A percentile compares a stretch with the other conserved stretches of the same genome.
phyloP scores from a whole-genome alignment of 495 filamentous ascomycete genomes.

The Talaromyces borbonicus region DNA sequence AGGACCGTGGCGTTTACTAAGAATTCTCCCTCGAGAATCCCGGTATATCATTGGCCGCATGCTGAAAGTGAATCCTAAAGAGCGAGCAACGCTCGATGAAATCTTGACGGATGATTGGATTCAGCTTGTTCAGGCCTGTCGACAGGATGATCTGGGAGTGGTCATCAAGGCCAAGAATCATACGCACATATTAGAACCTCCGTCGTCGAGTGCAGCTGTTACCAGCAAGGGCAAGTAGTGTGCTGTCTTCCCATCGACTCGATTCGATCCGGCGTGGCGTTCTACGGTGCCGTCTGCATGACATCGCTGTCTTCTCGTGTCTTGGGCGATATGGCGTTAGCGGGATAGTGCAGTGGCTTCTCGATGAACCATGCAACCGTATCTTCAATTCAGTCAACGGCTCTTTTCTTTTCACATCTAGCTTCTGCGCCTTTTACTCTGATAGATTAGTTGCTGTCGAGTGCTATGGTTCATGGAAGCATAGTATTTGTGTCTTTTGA shows the following conservation, averaged over 20 bases:
- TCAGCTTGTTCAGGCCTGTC: constrained; percentile 51
- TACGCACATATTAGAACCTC: constrained; percentile 54
- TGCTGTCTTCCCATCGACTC: neutral
- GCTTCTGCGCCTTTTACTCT: neutral
- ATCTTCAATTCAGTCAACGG: neutral
- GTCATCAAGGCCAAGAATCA: constrained; percentile 47
- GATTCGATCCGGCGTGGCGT: too few relatives aligned
- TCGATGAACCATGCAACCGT: neutral
- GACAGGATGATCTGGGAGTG: constrained; percentile 48
- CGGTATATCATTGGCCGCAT: constrained; percentile 84
- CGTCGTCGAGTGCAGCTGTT: constrained; percentile 31
- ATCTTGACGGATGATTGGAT: constrained; percentile 90
- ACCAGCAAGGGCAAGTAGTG: constrained; percentile 31
- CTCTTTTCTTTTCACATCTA: neutral
- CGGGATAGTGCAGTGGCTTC: neutral
- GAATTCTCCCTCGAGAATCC: constrained; percentile 82
- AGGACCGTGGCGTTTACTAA: constrained; percentile 88
- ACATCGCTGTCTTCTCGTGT: too few relatives aligned
- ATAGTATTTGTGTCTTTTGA: constrained; percentile 1
- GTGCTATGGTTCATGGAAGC: neutral
- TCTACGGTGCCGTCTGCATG: too few relatives aligned
- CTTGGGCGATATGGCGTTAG: too few relatives aligned
- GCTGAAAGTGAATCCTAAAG: constrained; percentile 80
- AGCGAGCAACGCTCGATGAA: constrained; percentile 73
- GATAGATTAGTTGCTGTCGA: constrained; percentile 4